phyloP scores from a whole-genome alignment of 768 basidiomycete genomes.

The Leccinum pellstonianum region DNA sequence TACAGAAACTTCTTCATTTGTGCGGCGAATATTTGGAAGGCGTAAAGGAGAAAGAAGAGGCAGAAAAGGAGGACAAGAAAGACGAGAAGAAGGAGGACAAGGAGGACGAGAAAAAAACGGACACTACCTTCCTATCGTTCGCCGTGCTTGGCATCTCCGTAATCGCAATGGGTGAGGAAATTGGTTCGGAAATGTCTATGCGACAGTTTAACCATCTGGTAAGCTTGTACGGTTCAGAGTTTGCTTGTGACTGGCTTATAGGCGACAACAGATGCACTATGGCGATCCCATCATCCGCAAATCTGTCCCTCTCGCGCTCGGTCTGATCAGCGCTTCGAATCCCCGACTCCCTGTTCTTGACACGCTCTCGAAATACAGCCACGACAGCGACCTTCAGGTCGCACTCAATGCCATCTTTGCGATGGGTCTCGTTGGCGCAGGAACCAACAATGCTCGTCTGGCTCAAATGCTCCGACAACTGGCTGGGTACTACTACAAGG shows the following conservation, averaged over 20 bases:
- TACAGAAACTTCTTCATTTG: slow-evolving; percentile 89
- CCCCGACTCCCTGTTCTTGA: slow-evolving; percentile 93
- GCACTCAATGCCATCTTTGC: slow-evolving; percentile 97
- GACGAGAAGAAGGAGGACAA: slow-evolving; percentile 65
- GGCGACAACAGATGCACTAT: slow-evolving; percentile 85
- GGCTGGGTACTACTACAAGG: slow-evolving; percentile 97
- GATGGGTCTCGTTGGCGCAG: slow-evolving; percentile 97
- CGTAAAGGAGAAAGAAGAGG: slow-evolving; percentile 37
- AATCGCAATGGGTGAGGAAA: slow-evolving; percentile 97
- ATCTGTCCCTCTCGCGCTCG: slow-evolving; percentile 91
- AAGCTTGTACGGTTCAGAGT: slow-evolving; percentile 27
- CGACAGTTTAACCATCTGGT: slow-evolving; percentile 97
- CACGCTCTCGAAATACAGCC: slow-evolving; percentile 97
- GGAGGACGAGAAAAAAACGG: slow-evolving; percentile 52
- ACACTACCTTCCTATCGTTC: slow-evolving; percentile 87
- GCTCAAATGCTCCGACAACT: slow-evolving; percentile 97
- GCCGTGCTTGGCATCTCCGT: slow-evolving; percentile 92
- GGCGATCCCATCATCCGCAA: slow-evolving; percentile 92
- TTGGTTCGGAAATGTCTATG: slow-evolving; percentile 97
- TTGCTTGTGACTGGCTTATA: slow-evolving; percentile 14
- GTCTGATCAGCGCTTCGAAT: slow-evolving; percentile 92
- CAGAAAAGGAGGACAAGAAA: slow-evolving; percentile 38
- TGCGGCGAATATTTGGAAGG: slow-evolving; percentile 87
- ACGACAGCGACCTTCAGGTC: slow-evolving; percentile 96
- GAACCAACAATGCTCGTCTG: slow-evolving; percentile 97